These are phyloP conservation scores for Lasiosphaeria ovina DNA, from an alignment of 495 filamentous ascomycete genomes.

Conservation along the genomic window DNA sequence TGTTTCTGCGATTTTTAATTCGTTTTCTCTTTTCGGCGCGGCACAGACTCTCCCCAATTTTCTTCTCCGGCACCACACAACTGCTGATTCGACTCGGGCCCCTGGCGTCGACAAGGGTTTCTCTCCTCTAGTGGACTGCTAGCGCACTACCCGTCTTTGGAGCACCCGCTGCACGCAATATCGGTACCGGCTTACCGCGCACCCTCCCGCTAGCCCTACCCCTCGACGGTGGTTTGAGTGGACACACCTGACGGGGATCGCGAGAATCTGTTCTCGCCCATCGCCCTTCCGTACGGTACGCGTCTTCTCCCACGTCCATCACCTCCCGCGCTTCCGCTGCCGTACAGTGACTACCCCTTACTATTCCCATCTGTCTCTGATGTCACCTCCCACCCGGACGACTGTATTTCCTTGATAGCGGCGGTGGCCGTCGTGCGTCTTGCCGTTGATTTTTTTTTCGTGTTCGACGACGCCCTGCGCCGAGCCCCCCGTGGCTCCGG, in stretches of 20 bases:
- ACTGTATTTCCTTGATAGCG: not conserved
- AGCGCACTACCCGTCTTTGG: constrained; percentile 14
- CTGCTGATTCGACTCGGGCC: not conserved
- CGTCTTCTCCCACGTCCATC: constrained; percentile 21
- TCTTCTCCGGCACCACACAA: not conserved
- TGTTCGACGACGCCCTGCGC: too few relatives aligned
- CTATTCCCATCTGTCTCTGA: not conserved
- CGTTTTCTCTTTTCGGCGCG: not conserved
- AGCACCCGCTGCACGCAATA: not conserved
- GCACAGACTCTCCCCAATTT: not conserved
- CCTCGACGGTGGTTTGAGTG: constrained; percentile 17
- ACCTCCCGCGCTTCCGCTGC: constrained; percentile 15
- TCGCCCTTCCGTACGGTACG: constrained; percentile 27
- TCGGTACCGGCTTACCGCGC: constrained; percentile 26
- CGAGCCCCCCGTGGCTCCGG: too few relatives aligned
- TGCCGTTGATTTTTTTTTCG: not conserved
- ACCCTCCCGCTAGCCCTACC: constrained; percentile 26
- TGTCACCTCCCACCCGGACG: not conserved
- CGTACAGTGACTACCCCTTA: constrained; percentile 1
- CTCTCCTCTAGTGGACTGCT: constrained; percentile 9
- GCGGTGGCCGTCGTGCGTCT: not conserved
- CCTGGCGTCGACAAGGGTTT: not conserved
- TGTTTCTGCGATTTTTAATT: not conserved
- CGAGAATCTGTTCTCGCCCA: constrained; percentile 14
- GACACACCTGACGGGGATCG: constrained; percentile 9